These are phyloP conservation scores for Hypoxylon subgilvum DNA, from an alignment of 495 filamentous ascomycete species.

Conservation along the genomic window DNA sequence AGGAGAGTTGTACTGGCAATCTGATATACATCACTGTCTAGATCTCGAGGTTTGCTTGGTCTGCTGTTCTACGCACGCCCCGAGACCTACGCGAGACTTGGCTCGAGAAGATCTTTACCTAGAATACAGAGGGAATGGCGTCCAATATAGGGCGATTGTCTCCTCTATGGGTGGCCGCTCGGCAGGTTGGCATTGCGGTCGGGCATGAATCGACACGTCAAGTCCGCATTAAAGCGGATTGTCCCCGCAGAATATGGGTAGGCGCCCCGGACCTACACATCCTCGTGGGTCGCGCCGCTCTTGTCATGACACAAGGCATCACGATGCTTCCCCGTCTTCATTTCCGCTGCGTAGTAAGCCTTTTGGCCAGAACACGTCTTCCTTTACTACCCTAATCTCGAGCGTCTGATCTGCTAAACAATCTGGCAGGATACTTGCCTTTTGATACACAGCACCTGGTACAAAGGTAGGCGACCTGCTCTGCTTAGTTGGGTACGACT, in stretches of 20 bases:
- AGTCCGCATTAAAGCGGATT: conserved; percentile 20
- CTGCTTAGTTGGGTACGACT: not conserved
- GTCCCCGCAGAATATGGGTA: conserved; percentile 1
- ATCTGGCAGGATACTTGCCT: too few relatives aligned
- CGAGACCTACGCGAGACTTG: conserved; percentile 1
- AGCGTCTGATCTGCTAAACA: not conserved
- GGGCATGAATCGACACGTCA: conserved; percentile 14
- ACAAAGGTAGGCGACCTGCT: not conserved
- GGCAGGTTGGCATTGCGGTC: conserved; percentile 6
- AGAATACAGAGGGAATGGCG: not conserved
- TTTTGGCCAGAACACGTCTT: not conserved
- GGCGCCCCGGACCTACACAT: conserved; percentile 9
- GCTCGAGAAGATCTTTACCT: not conserved
- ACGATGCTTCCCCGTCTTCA: conserved; percentile 1
- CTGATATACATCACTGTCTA: not conserved
- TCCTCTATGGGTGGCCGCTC: not conserved
- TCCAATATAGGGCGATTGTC: not conserved
- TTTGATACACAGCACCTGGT: too few relatives aligned
- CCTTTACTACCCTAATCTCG: not conserved
- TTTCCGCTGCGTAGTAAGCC: conserved; percentile 19
- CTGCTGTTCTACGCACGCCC: conserved; percentile 1
- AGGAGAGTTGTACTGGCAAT: conserved; percentile 9
- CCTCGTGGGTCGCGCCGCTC: conserved; percentile 1
- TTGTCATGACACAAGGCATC: conserved; percentile 1
- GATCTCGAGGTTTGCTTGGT: not conserved